Conservation (phyloP, 2,329 filamentous ascomycete species). For the Aspergillus sp. region DNA sequence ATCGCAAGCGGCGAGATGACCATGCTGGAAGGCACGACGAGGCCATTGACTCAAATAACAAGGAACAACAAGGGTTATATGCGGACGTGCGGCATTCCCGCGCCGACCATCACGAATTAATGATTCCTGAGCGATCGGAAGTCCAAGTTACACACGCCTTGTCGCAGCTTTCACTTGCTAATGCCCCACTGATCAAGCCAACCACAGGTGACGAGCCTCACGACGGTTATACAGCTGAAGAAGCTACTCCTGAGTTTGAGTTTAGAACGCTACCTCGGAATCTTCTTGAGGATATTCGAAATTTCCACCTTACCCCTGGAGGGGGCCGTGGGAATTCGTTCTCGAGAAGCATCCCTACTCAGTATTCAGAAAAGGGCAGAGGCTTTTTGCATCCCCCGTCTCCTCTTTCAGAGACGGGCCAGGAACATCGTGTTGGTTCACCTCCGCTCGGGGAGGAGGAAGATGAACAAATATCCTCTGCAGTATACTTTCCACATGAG, state of each 20-base stretch:
- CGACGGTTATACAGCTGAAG: constrained; percentile 19
- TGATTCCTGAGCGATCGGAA: constrained; percentile 14
- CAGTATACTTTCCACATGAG: constrained; percentile 64
- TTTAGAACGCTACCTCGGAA: constrained; percentile 46
- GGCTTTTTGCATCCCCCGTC: constrained; percentile 28
- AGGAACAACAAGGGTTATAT: constrained; percentile 11
- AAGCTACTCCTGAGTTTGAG: constrained; percentile 21
- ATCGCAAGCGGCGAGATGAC: constrained; percentile 51
- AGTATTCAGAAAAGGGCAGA: constrained; percentile 33
- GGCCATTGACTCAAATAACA: constrained; percentile 16
- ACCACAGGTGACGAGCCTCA: constrained; percentile 8
- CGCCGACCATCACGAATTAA: constrained; percentile 15
- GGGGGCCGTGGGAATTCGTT: constrained; percentile 47
- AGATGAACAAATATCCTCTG: constrained; percentile 65
- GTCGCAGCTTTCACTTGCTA: constrained; percentile 28
- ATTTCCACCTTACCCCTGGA: constrained; percentile 53
- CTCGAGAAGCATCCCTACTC: constrained; percentile 40
- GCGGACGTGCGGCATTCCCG: constrained; percentile 14
- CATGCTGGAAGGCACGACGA: constrained; percentile 39
- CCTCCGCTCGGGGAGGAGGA: constrained; percentile 53
- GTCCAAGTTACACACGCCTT: constrained; percentile 26
- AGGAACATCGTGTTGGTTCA: constrained; percentile 22
- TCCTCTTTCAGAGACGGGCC: constrained; percentile 22
- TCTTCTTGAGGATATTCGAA: constrained; percentile 58
- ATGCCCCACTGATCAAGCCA: constrained; percentile 24